phyloP scores from a whole-genome alignment of 2,329 filamentous ascomycete species.

The Trichophyton mentagrophytes region DNA sequence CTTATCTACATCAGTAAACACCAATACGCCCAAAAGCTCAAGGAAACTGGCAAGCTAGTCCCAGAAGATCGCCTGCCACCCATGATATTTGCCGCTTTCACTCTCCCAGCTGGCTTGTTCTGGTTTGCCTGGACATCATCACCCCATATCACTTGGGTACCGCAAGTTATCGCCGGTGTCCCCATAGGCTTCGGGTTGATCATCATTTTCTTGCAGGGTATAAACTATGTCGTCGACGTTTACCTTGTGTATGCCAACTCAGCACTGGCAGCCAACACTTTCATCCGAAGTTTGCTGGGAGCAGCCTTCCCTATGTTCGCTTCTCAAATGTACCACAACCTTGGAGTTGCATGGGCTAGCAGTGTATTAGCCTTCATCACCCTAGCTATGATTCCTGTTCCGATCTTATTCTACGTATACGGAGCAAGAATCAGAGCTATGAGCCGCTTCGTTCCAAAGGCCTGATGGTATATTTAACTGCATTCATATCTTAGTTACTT shows the following conservation, averaged over 20 bases:
- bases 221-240: conserved; percentile 49
- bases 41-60: conserved; percentile 22
- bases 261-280: conserved; percentile 72
- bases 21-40: conserved; percentile 28
- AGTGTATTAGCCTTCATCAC: conserved; percentile 29
- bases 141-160: conserved; percentile 32
- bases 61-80: conserved; percentile 36
- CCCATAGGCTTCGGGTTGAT: conserved; percentile 33
- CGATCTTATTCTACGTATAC: conserved; percentile 32
- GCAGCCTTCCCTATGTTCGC: conserved; percentile 65
- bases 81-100: conserved; percentile 32
- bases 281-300: conserved; percentile 65
- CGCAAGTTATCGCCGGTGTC: conserved; percentile 32
- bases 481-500: not conserved
- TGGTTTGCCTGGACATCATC: conserved; percentile 38
- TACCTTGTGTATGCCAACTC: conserved; percentile 37
- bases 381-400: conserved; percentile 34
- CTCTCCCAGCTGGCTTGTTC: conserved; percentile 35
- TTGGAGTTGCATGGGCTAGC: conserved; percentile 31
- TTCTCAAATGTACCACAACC: conserved; percentile 25
- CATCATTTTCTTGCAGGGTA: conserved; percentile 34
- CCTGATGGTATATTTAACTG: conserved; percentile 14
- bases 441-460: conserved; percentile 24
- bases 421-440: conserved; percentile 21
- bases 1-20: conserved; percentile 31